phyloP scores from a whole-genome alignment of 2,329 filamentous ascomycete species.

The Colletotrichum cereale region DNA sequence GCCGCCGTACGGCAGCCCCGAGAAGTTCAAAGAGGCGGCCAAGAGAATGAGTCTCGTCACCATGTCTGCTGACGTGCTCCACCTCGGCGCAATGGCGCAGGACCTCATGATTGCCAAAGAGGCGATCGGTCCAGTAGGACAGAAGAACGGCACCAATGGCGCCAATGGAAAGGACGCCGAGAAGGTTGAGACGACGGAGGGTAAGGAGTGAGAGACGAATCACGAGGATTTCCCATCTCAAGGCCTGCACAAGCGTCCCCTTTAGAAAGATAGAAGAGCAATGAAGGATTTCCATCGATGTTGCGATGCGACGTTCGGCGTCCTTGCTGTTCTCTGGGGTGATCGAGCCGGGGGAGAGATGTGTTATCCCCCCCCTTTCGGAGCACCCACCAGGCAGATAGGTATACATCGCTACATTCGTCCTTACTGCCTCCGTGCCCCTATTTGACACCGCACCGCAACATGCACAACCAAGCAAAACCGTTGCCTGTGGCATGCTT shows the following conservation, averaged over 20 bases:
- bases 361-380: not conserved
- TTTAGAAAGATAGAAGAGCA: not conserved
- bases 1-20: constrained; percentile 44
- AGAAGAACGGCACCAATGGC: constrained; percentile 23
- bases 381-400: not conserved
- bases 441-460: not conserved
- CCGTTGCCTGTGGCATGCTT: not conserved
- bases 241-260: constrained; percentile 12
- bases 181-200: not conserved
- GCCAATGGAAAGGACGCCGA: not conserved
- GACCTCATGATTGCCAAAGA: constrained; percentile 38
- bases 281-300: no score
- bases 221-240: not conserved
- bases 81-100: constrained; percentile 42
- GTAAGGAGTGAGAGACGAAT: constrained; percentile 13
- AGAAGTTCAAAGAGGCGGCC: constrained; percentile 44
- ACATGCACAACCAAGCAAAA: not conserved
- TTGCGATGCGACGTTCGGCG: not conserved
- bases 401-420: constrained; percentile 14
- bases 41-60: constrained; percentile 46
- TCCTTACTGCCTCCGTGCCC: no score
- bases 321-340: not conserved
- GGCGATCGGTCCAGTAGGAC: constrained; percentile 8
- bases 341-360: not conserved
- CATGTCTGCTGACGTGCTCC: constrained; percentile 44